These are phyloP conservation scores for Thermothielavioides terrestris DNA, from an alignment of 495 filamentous ascomycete species.

Conservation along the genomic window DNA sequence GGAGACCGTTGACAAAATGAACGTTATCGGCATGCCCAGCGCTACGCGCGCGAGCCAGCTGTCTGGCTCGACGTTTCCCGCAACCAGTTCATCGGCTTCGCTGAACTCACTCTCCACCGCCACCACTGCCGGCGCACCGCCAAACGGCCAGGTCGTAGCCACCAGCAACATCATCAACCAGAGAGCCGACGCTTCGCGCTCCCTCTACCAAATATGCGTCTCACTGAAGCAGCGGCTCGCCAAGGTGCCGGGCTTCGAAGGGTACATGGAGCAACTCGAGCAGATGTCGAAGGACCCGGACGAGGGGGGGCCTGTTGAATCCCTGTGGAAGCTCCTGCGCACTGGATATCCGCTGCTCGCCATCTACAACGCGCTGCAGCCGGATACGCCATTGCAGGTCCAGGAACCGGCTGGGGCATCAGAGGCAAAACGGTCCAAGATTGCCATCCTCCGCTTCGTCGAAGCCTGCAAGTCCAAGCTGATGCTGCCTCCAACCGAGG, in stretches of 20 bases:
- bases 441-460: constrained; percentile 49
- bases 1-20: constrained; percentile 28
- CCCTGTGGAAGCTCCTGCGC: constrained; percentile 81
- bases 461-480: constrained; percentile 54
- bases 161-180: constrained; percentile 92
- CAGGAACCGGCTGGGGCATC: constrained; percentile 43
- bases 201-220: constrained; percentile 91
- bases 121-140: constrained; percentile 27
- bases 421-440: constrained; percentile 59
- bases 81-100: constrained; percentile 40
- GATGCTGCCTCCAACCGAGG: constrained; percentile 66
- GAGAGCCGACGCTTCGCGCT: constrained; percentile 75
- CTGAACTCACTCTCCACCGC: constrained; percentile 40
- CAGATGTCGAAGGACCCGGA: constrained; percentile 39
- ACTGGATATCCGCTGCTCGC: constrained; percentile 76
- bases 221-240: constrained; percentile 69
- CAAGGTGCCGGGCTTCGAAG: constrained; percentile 74
- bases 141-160: constrained; percentile 53
- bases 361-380: constrained; percentile 78
- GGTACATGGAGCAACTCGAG: constrained; percentile 56
- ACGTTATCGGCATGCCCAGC: constrained; percentile 34
- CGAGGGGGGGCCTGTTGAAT: constrained; percentile 73
- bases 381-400: constrained; percentile 53
- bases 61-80: constrained; percentile 40
- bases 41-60: constrained; percentile 46